Evolutionary conservation across 176 grass and related monocot species (phyloP).

Genomic region (Hyparrhenia diplandra): DNA sequence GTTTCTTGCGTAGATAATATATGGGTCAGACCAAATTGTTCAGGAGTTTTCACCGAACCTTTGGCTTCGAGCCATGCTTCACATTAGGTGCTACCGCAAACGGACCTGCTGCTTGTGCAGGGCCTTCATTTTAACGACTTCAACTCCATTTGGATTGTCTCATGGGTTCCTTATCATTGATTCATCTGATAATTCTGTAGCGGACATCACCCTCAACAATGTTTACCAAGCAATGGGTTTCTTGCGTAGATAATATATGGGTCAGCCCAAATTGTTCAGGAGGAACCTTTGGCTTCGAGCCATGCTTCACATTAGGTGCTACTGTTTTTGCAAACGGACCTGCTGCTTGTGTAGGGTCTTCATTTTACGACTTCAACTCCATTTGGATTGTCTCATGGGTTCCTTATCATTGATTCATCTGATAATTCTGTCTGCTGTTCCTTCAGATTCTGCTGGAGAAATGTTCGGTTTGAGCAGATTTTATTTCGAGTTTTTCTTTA

Average conservation of each 20-base stretch:
- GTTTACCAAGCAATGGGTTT: slow-evolving; percentile 97
- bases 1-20: slow-evolving; percentile 71
- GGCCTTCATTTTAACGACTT: not conserved
- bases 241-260: slow-evolving; percentile 50
- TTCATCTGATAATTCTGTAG: slow-evolving; percentile 29
- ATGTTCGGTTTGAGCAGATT: not conserved
- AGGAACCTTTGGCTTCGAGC: not conserved
- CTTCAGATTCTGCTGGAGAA: not conserved
- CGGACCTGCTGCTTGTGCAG: not conserved
- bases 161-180: not conserved
- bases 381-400: not conserved
- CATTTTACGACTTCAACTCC: not conserved
- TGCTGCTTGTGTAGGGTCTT: no score
- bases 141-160: not conserved
- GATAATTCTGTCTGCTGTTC: not conserved
- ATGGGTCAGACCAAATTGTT: slow-evolving; percentile 1
- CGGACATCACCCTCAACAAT: slow-evolving; percentile 69
- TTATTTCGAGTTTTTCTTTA: not conserved
- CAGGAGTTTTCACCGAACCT: not conserved
- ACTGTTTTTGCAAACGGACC: not conserved
- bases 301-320: not conserved
- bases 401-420: not conserved
- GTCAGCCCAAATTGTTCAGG: not conserved
- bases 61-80: not conserved
- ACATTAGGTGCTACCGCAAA: no score